Evolutionary conservation across 2,329 filamentous ascomycete species (phyloP).

Genomic region (Sclerotinia borealis): DNA sequence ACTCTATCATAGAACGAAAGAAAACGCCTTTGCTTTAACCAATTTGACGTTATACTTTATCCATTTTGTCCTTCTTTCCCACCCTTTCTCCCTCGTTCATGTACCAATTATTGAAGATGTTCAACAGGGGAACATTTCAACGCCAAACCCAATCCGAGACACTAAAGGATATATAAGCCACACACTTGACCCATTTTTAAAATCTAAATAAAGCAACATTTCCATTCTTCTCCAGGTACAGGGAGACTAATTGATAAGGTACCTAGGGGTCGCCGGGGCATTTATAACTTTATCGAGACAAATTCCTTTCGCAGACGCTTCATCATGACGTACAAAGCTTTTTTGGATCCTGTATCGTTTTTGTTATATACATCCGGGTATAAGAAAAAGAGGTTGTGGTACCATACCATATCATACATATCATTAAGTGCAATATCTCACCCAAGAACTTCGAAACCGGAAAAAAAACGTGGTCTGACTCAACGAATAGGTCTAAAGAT

Average conservation of each 20-base stretch:
- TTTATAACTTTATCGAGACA: neutral
- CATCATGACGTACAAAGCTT: neutral
- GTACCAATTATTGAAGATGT: neutral
- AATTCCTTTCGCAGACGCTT: neutral
- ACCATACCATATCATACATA: neutral
- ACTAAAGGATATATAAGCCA: conserved; percentile 5
- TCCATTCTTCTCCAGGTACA: conserved; percentile 1
- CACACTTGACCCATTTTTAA: neutral
- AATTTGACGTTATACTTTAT: neutral
- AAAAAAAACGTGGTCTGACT: neutral
- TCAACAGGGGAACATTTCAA: neutral
- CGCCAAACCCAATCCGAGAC: neutral
- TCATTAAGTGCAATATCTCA: neutral
- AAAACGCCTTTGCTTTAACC: neutral
- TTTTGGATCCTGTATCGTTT: neutral
- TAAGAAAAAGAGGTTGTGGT: neutral
- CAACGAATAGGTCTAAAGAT: neutral
- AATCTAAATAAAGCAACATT: conserved; percentile 12
- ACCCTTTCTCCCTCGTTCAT: neutral
- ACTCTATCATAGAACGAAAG: neutral
- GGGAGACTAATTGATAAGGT: neutral
- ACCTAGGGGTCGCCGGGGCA: neutral
- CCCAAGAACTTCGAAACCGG: neutral
- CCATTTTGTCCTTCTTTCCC: neutral
- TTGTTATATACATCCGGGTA: neutral